Base-by-base conservation (phyloP, 768 basidiomycete species). In the Tubosaeta sp. region DNA sequence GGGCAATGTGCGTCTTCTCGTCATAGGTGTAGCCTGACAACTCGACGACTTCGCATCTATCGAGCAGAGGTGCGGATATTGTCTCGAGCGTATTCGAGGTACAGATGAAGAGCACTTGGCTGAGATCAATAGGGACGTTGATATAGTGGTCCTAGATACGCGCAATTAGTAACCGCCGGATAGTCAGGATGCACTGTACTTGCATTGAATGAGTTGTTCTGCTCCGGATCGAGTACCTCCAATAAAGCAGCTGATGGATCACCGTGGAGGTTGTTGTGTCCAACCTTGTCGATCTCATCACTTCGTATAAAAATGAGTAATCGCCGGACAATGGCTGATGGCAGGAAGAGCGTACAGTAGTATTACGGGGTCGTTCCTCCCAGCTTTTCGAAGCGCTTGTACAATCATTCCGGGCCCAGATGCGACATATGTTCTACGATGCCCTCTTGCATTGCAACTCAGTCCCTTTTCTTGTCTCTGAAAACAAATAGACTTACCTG, bases 221-320 rank as follows among this genome's bases (percentile, higher is more conserved):
- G 92, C 65, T 97, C 95, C 0, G 95, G 95, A 9, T 97, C 95
- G 48, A 97, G 76, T 0, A 95, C 92, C 62, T 97, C 94, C 5
- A 97, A 72, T 54, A 97, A 69, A 0, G 94, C 94, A 35, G 95
- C 95, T 3, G 82, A 83, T 13, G 94, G 94, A 66, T 95, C 93
- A 0, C 94, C 94, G 59, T 95, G 93, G 72, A 89, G 88, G 62
- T 88, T 92, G 59, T 80, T 87, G 51, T 86, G 85, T 0, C 87
- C 86, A 50, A 92, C 80, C 71, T 97, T 97, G 71, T 97, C 95
- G 41, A 97, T 83, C 68, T 97, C 95, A 62, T 97, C 95, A 9
- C 71, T 74, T 48, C 32, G 29, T 22, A 22, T 29, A 35, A 52
- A 57, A 35, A 55, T 17, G 19, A 10, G 46, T 50, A 27, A 38